phyloP scores from a whole-genome alignment of 345 rosid genomes.

The Syzygium aqueum region DNA sequence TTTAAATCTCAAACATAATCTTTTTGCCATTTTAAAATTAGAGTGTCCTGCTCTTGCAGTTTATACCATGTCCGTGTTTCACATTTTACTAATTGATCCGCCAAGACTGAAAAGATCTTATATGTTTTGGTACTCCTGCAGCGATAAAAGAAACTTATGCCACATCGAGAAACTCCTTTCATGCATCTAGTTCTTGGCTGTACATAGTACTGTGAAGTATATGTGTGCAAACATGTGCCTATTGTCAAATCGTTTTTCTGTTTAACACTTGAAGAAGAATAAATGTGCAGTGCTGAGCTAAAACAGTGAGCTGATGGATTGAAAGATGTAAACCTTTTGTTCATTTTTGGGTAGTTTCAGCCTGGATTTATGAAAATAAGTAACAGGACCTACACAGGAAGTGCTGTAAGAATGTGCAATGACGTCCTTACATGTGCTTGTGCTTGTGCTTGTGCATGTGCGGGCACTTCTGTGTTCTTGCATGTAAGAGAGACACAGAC shows the following conservation, averaged over 20 bases:
- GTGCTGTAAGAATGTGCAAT: neutral
- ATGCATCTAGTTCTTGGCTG: neutral
- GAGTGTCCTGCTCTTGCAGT: neutral
- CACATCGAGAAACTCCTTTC: neutral
- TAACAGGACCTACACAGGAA: neutral
- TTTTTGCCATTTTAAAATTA: neutral
- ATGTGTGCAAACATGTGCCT: neutral
- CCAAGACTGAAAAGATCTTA: neutral
- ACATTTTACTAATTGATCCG: neutral
- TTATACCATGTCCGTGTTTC: neutral
- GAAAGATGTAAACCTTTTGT: neutral
- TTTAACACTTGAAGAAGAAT: neutral
- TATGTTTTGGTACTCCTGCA: neutral
- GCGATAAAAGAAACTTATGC: neutral
- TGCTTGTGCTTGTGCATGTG: neutral
- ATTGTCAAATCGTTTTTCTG: neutral
- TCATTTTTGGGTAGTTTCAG: neutral
- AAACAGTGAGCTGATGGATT: neutral
- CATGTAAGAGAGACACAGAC: neutral
- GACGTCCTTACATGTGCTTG: neutral
- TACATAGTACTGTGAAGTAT: neutral
- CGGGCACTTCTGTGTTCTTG: neutral
- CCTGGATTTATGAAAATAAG: neutral
- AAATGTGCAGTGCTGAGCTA: neutral
- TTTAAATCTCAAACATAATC: neutral